Percentiles rank a stretch among this genome's conserved stretches.
Evolutionary conservation across 495 filamentous ascomycete genomes (phyloP).

Genomic region (Talaromyces ruber): DNA sequence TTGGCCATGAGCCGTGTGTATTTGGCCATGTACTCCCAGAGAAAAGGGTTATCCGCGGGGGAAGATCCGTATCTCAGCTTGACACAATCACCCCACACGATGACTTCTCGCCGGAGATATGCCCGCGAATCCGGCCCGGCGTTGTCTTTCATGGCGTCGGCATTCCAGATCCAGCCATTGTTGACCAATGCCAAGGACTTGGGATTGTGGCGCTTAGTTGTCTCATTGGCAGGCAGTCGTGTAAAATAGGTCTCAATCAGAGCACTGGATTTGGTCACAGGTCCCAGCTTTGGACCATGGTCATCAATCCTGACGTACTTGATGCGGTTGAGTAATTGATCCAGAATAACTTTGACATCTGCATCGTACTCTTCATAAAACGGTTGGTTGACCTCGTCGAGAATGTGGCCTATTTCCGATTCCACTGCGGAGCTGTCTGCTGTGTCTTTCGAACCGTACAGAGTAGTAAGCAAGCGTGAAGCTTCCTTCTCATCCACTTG

Average conservation of each 20-base stretch:
- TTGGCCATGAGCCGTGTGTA: constrained; percentile 93
- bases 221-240: constrained; percentile 70
- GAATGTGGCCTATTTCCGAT: constrained; percentile 46
- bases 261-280: constrained; percentile 64
- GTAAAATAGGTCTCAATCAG: constrained; percentile 97
- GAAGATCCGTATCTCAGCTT: constrained; percentile 85
- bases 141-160: constrained; percentile 87
- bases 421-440: constrained; percentile 31
- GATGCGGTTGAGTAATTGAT: constrained; percentile 88
- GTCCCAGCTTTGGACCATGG: constrained; percentile 80
- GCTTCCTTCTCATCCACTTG: constrained; percentile 55
- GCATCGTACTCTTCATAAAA: constrained; percentile 86
- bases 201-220: constrained; percentile 62
- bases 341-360: constrained; percentile 72
- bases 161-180: constrained; percentile 99
- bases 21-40: constrained; percentile 92
- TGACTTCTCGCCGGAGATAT: constrained; percentile 89
- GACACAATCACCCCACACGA: constrained; percentile 97
- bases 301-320: constrained; percentile 89
- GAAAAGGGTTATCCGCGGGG: constrained; percentile 78
- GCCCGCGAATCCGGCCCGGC: constrained; percentile 81
- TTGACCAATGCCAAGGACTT: constrained; percentile 80
- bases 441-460: constrained; percentile 60
- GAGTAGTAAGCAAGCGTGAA: constrained; percentile 57
- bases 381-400: constrained; percentile 79